Conservation (phyloP, 2,329 filamentous ascomycete species). For the Ustulina deusta region DNA sequence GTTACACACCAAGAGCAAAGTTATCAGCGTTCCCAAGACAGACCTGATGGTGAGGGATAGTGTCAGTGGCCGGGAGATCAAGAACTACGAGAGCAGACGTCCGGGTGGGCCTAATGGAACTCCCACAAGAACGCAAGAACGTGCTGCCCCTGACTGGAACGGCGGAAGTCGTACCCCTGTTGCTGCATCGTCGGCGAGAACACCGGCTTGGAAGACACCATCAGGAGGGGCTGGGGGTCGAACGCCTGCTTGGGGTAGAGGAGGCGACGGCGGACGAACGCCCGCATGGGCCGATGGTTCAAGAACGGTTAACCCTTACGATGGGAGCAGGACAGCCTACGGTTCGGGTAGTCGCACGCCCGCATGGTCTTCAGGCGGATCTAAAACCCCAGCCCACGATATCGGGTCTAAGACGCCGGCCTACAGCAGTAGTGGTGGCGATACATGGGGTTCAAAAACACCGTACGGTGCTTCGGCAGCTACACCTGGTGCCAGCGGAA, state of each 20-base stretch:
- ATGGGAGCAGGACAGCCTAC: conserved; percentile 81
- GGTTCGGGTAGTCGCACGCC: conserved; percentile 78
- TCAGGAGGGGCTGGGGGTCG: conserved; percentile 67
- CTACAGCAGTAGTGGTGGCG: conserved; percentile 63
- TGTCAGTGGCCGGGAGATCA: conserved; percentile 80
- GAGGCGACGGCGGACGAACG: conserved; percentile 70
- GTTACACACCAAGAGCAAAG: conserved; percentile 93
- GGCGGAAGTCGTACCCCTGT: conserved; percentile 77
- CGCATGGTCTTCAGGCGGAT: conserved; percentile 78
- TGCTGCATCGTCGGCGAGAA: conserved; percentile 72
- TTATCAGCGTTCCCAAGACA: conserved; percentile 84
- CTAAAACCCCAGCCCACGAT: conserved; percentile 76
- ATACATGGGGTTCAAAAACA: conserved; percentile 81
- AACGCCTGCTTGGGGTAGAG: conserved; percentile 72
- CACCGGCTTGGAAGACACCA: conserved; percentile 80
- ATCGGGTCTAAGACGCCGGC: conserved; percentile 79
- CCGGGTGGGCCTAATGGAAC: conserved; percentile 59
- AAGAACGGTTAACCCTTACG: conserved; percentile 76
- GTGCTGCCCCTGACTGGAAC: conserved; percentile 67
- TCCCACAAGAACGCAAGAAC: conserved; percentile 60
- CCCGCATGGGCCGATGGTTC: conserved; percentile 78
- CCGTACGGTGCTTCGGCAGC: conserved; percentile 75
- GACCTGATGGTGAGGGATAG: conserved; percentile 89
- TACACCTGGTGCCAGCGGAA: conserved; percentile 68
- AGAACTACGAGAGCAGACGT: conserved; percentile 68